phyloP scores from a whole-genome alignment of 2,329 filamentous ascomycete genomes.

The Ceratocystis colombiana region DNA sequence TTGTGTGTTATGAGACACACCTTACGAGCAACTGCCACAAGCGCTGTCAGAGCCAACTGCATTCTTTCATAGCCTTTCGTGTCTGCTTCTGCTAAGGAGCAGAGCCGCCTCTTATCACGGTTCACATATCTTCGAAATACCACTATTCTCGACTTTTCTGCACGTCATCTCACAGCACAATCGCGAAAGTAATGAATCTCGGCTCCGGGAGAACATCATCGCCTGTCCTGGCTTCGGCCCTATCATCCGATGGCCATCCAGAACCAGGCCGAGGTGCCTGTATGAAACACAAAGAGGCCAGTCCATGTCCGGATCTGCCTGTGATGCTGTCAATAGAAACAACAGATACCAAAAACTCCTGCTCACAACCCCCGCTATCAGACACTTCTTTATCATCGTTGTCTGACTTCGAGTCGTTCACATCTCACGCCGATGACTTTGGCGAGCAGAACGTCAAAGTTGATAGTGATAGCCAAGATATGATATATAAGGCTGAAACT shows the following conservation, averaged over 20 bases:
- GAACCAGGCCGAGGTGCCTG: background rate
- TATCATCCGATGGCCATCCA: background rate
- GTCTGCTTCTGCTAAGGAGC: background rate
- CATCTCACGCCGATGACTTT: constrained; percentile 8
- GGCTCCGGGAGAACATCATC: constrained; percentile 4
- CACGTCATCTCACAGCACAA: background rate
- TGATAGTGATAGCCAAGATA: background rate
- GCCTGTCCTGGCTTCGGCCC: background rate
- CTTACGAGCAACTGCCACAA: constrained; percentile 4
- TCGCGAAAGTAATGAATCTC: constrained; percentile 13
- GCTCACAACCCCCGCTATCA: constrained; percentile 6
- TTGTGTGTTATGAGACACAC: constrained; percentile 21
- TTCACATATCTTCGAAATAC: background rate
- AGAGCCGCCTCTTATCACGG: background rate
- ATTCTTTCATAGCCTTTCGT: constrained; percentile 14
- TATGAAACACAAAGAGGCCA: background rate
- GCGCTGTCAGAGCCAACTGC: constrained; percentile 3
- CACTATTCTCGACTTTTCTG: background rate
- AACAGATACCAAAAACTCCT: background rate
- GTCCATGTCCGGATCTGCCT: constrained; percentile 7
- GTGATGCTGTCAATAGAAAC: constrained; percentile 5
- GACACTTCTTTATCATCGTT: constrained; percentile 22
- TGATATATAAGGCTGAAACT: background rate
- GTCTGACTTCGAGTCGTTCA: constrained; percentile 18
- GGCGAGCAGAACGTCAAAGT: background rate